phyloP scores from a whole-genome alignment of 75 land plant genomes.

The Cryptomeria japonica region DNA sequence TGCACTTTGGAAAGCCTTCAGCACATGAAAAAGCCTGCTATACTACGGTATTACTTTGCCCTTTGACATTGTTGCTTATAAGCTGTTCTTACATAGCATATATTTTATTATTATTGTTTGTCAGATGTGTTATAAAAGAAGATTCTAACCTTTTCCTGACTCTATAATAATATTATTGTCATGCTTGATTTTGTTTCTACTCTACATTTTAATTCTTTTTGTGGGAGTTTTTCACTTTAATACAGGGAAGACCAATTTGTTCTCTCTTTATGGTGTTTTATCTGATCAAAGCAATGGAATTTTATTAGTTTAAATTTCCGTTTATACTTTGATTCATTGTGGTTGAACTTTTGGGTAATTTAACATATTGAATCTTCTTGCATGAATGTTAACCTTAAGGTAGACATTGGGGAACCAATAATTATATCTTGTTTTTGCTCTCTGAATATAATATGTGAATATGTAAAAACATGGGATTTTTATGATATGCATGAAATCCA shows the following conservation, averaged over 20 bases:
- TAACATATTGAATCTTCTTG: not conserved
- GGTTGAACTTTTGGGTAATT: not conserved
- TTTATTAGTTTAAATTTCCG: not conserved
- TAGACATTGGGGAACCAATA: not conserved
- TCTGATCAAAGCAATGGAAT: not conserved
- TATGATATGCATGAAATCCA: not conserved
- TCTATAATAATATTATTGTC: not conserved
- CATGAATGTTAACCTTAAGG: not conserved
- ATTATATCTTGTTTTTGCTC: not conserved
- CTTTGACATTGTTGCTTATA: conserved; percentile 3
- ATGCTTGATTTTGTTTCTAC: not conserved
- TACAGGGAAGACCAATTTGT: not conserved
- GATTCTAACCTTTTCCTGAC: not conserved
- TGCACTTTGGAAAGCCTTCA: conserved; percentile 97
- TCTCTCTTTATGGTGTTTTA: not conserved
- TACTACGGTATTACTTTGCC: conserved; percentile 65
- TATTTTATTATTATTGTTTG: not conserved
- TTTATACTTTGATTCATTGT: not conserved
- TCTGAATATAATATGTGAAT: not conserved
- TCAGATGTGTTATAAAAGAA: not conserved
- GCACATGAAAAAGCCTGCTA: conserved; percentile 92
- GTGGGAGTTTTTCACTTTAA: not conserved
- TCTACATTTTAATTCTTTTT: not conserved
- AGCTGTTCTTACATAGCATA: not conserved
- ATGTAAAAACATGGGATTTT: not conserved